Percentiles rank a stretch among this genome's conserved stretches.
These are phyloP conservation scores for Phalaenopsis hybrid DNA, from an alignment of 116 monocot species.

Conservation along the genomic window DNA sequence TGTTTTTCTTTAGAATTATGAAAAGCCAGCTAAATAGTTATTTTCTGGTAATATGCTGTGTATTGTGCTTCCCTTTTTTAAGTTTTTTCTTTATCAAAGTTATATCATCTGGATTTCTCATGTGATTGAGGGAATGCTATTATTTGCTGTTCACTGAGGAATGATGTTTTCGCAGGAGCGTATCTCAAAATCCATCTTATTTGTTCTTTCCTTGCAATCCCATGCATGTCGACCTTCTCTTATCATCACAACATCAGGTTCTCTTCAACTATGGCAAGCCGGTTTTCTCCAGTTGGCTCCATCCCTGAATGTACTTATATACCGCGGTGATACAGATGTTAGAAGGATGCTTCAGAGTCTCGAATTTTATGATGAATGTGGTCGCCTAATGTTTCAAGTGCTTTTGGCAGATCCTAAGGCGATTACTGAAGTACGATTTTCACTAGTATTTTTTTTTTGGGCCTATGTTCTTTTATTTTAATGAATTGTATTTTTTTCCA, in stretches of 20 bases:
- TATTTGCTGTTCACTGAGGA: background rate
- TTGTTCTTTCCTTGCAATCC: constrained; percentile 32
- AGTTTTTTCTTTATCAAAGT: background rate
- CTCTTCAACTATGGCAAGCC: constrained; percentile 54
- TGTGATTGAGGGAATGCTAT: background rate
- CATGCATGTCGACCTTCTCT: constrained; percentile 49
- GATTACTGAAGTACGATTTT: constrained; percentile 53
- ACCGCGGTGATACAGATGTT: constrained; percentile 42
- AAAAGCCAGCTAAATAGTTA: background rate
- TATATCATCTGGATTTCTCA: background rate
- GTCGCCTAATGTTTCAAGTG: constrained; percentile 68
- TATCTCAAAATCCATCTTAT: constrained; percentile 54
- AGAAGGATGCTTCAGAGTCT: constrained; percentile 44
- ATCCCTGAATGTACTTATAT: constrained; percentile 51
- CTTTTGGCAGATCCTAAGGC: constrained; percentile 62
- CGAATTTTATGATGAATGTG: constrained; percentile 61
- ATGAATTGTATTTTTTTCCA: background rate
- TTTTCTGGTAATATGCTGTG: background rate
- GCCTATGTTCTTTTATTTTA: background rate
- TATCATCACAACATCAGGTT: constrained; percentile 38
- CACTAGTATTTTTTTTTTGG: constrained; percentile 4
- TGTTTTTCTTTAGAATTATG: background rate
- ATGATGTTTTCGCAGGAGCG: constrained; percentile 38
- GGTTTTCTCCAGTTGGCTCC: constrained; percentile 54
- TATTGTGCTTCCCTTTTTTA: background rate